Percentiles rank a stretch among this genome's conserved stretches.
These are phyloP conservation scores for Chloropicon primus DNA, from an alignment of 139 green algal species.

Conservation along the genomic window DNA sequence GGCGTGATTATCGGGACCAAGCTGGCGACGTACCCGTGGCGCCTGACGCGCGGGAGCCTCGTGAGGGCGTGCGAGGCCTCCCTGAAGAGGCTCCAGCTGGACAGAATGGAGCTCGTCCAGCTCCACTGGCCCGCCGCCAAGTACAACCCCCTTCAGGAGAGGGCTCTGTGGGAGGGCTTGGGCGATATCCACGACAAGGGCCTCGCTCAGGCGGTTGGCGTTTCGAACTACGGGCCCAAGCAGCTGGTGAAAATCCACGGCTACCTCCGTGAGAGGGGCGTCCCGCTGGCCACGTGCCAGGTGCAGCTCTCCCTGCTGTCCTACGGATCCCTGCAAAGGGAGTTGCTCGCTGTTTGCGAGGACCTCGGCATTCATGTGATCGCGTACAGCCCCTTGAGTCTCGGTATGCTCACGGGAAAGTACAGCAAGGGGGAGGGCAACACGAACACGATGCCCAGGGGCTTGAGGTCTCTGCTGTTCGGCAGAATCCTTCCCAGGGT, in stretches of 20 bases:
- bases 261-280: slow-evolving; percentile 46
- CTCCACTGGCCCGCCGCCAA: slow-evolving; percentile 54
- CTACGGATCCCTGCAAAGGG: slow-evolving; percentile 5
- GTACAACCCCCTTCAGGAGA: slow-evolving; percentile 40
- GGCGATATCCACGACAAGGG: slow-evolving; percentile 50
- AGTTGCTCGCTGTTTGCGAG: slow-evolving; percentile 13
- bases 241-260: slow-evolving; percentile 32
- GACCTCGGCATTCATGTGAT: slow-evolving; percentile 84
- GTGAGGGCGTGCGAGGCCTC: slow-evolving; percentile 28
- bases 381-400: slow-evolving; percentile 73
- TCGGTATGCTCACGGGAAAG: slow-evolving; percentile 65
- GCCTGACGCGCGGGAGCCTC: slow-evolving; percentile 59
- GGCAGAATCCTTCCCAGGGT: background rate
- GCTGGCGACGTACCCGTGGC: slow-evolving; percentile 38
- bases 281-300: slow-evolving; percentile 72
- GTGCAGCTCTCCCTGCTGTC: slow-evolving; percentile 18
- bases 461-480: background rate
- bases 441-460: background rate
- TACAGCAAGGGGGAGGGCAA: background rate
- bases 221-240: slow-evolving; percentile 44
- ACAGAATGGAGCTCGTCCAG: slow-evolving; percentile 32
- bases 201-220: slow-evolving; percentile 54
- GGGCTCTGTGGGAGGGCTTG: slow-evolving; percentile 56
- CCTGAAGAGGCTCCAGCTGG: slow-evolving; percentile 15
- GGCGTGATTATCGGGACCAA: slow-evolving; percentile 24